These are phyloP conservation scores for Apocynum venetum DNA, from an alignment of 257 asterid genomes.

Conservation along the genomic window DNA sequence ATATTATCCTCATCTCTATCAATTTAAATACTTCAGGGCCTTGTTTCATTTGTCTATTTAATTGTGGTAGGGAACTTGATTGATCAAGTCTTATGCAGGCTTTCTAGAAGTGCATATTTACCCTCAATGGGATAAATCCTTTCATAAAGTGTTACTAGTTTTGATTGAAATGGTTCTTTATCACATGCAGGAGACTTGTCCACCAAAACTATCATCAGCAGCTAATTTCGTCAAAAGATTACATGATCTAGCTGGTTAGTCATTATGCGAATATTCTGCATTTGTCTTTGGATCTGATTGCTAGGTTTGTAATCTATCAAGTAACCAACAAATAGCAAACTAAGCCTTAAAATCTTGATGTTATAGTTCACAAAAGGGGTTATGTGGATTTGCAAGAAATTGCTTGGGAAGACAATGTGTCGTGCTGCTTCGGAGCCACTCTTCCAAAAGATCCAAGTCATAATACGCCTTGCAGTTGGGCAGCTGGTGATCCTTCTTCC, in stretches of 20 bases:
- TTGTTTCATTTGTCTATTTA: neutral
- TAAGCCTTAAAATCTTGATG: slow-evolving; percentile 8
- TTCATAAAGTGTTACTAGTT: neutral
- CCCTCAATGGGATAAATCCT: neutral
- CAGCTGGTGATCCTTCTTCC: slow-evolving; percentile 64
- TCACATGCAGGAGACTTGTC: slow-evolving; percentile 46
- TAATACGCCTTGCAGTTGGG: slow-evolving; percentile 64
- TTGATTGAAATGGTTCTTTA: slow-evolving; percentile 1
- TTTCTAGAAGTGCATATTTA: neutral
- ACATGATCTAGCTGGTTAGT: slow-evolving; percentile 70
- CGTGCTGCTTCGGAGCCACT: slow-evolving; percentile 55
- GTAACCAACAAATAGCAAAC: neutral
- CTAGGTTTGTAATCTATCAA: neutral
- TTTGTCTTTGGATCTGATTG: neutral
- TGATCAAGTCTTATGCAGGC: neutral
- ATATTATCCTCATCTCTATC: neutral
- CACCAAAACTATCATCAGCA: slow-evolving; percentile 48
- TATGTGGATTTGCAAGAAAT: slow-evolving; percentile 59
- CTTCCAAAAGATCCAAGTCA: slow-evolving; percentile 60
- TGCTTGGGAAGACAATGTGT: slow-evolving; percentile 44
- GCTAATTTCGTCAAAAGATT: slow-evolving; percentile 61
- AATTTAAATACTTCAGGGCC: neutral
- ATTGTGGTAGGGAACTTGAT: neutral
- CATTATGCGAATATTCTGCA: neutral
- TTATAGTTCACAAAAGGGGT: slow-evolving; percentile 69